Conservation (phyloP, 164 flowering plant genomes). For the Tinospora cordifolia region DNA sequence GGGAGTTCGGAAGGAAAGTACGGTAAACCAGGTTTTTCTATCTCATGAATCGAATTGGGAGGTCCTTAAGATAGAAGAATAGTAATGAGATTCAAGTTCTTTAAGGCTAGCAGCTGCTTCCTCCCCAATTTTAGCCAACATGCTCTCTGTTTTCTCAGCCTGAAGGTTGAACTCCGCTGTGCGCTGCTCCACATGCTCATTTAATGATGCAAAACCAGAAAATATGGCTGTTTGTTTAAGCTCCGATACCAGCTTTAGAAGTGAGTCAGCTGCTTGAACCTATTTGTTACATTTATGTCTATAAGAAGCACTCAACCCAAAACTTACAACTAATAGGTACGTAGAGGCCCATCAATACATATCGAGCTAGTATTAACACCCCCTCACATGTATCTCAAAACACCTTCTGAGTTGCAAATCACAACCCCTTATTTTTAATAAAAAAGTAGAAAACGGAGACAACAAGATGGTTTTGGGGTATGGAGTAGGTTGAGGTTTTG, state of each 20-base stretch:
- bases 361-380: no score
- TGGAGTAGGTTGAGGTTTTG: no score
- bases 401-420: no score
- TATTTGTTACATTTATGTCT: conserved; percentile 22
- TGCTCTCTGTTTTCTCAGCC: conserved; percentile 55
- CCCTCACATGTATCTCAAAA: no score
- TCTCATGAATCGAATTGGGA: conserved; percentile 14
- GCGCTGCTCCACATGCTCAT: conserved; percentile 86
- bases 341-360: no score
- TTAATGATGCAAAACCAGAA: conserved; percentile 86
- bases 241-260: conserved; percentile 90
- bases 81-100: conserved; percentile 82
- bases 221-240: conserved; percentile 94
- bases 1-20: background rate
- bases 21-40: background rate
- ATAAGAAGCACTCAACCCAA: no score
- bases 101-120: conserved; percentile 86
- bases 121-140: conserved; percentile 67
- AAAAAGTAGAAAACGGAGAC: no score
- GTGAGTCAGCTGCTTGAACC: conserved; percentile 93
- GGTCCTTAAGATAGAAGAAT: conserved; percentile 48
- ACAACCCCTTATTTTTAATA: no score
- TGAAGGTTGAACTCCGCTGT: conserved; percentile 49
- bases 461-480: no score
- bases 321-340: no score